These are phyloP conservation scores for Orbilia brochopaga DNA, from an alignment of 2,329 filamentous ascomycete species.

Conservation along the genomic window DNA sequence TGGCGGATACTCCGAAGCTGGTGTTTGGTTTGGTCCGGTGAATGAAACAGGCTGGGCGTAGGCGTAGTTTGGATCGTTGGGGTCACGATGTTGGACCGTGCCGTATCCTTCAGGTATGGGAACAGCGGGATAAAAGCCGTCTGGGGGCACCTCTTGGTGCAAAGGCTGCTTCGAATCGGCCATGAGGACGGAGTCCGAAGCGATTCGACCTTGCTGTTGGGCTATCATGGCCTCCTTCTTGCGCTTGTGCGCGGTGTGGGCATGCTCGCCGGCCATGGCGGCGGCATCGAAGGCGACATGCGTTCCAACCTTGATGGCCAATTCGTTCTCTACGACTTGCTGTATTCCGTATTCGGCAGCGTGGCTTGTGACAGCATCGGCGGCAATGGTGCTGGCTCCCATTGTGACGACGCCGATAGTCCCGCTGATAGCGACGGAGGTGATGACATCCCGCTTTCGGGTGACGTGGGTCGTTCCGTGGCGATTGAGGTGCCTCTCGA, in stretches of 20 bases:
- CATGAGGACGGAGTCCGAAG: neutral
- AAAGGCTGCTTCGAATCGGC: neutral
- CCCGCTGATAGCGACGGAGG: slow-evolving; percentile 58
- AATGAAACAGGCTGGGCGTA: neutral
- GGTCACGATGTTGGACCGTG: slow-evolving; percentile 7
- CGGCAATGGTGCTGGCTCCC: slow-evolving; percentile 57
- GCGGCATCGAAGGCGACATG: slow-evolving; percentile 58
- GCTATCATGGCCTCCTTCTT: slow-evolving; percentile 58
- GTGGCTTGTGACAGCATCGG: slow-evolving; percentile 57
- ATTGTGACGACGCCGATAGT: slow-evolving; percentile 58
- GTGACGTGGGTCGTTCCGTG: slow-evolving; percentile 58
- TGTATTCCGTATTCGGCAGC: slow-evolving; percentile 57
- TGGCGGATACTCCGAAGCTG: slow-evolving; percentile 10
- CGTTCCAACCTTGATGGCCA: slow-evolving; percentile 57
- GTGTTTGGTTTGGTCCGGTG: slow-evolving; percentile 1
- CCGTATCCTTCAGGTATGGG: slow-evolving; percentile 25
- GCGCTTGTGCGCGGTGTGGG: slow-evolving; percentile 57
- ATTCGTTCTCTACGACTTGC: slow-evolving; percentile 56
- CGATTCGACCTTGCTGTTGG: slow-evolving; percentile 53
- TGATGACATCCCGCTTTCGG: slow-evolving; percentile 59
- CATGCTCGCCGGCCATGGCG: slow-evolving; percentile 58
- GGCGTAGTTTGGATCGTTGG: neutral
- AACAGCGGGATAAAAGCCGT: slow-evolving; percentile 39
- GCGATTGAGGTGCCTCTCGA: slow-evolving; percentile 58
- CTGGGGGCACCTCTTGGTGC: slow-evolving; percentile 7